These are phyloP conservation scores for Sherardia arvensis DNA, from an alignment of 257 asterid genomes.

Conservation along the genomic window DNA sequence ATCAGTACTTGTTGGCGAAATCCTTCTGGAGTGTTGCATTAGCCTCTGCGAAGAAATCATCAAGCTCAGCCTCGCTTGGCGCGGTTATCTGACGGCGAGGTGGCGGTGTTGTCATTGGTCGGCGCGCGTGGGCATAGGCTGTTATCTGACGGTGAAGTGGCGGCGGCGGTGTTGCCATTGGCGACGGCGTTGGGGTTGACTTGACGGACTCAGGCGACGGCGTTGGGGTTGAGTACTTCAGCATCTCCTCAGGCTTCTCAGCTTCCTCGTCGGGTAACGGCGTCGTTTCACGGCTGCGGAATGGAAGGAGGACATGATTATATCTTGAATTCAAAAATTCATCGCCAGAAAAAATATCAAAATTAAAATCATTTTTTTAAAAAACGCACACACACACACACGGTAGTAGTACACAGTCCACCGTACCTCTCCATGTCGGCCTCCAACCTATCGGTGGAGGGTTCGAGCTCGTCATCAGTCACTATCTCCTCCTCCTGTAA, in stretches of 20 bases:
- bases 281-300: conserved; percentile 31
- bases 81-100: conserved; percentile 25
- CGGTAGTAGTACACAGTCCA: too few species aligned
- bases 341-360: too few species aligned
- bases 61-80: conserved; percentile 46
- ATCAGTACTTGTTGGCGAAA: conserved; percentile 46
- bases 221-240: too few species aligned
- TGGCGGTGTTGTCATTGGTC: too few species aligned
- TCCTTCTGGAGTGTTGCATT: conserved; percentile 37
- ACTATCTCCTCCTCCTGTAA: conserved; percentile 30
- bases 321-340: conserved; percentile 15
- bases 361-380: too few species aligned
- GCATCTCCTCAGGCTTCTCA: too few species aligned
- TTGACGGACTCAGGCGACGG: too few species aligned
- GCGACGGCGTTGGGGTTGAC: conserved; percentile 19
- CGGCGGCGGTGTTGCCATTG: conserved; percentile 8
- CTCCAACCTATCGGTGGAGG: conserved; percentile 28
- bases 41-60: conserved; percentile 47
- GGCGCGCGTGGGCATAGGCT: too few species aligned
- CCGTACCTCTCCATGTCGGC: not conserved
- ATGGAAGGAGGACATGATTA: conserved; percentile 4
- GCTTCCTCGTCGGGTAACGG: conserved; percentile 27
- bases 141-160: conserved; percentile 5
- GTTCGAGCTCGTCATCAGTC: conserved; percentile 21
- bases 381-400: not conserved